Percentiles rank a stretch among this genome's conserved stretches.
These are phyloP conservation scores for Tolypocladium album DNA, from an alignment of 2,329 filamentous ascomycete species.

Conservation along the genomic window DNA sequence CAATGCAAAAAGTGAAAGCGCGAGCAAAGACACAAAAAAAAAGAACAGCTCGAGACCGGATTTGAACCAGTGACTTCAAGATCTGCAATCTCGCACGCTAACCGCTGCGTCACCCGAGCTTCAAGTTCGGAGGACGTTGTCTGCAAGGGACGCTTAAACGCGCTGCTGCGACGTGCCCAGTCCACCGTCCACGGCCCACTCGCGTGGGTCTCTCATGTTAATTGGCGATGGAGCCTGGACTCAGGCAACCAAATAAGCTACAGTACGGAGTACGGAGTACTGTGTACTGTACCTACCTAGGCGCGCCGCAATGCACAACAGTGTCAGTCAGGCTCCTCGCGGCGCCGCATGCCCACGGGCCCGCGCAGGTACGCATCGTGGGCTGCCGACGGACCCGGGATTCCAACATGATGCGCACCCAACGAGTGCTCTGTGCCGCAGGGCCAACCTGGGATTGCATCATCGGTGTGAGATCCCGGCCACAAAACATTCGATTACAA, in stretches of 20 bases:
- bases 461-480: not conserved
- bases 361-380: not conserved
- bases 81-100: conserved; percentile 13
- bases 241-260: too few relatives aligned
- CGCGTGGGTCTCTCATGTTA: not conserved
- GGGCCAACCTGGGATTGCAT: not conserved
- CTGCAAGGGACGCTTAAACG: not conserved
- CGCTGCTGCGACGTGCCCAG: not conserved
- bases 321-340: not conserved
- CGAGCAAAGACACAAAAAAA: not conserved
- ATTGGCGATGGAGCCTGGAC: not conserved
- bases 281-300: too few relatives aligned
- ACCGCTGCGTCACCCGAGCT: conserved; percentile 11
- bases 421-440: not conserved
- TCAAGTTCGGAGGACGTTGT: not conserved
- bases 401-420: not conserved
- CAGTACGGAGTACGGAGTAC: too few relatives aligned
- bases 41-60: conserved; percentile 4
- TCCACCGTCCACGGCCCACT: not conserved
- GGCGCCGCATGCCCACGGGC: not conserved
- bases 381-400: conserved; percentile 7
- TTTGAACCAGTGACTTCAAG: conserved; percentile 12
- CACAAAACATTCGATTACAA: not conserved
- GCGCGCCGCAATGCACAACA: not conserved
- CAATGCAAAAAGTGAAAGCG: too few relatives aligned